Evolutionary conservation across 2,329 filamentous ascomycete genomes (phyloP).

Genomic region (Colletotrichum kahawae): DNA sequence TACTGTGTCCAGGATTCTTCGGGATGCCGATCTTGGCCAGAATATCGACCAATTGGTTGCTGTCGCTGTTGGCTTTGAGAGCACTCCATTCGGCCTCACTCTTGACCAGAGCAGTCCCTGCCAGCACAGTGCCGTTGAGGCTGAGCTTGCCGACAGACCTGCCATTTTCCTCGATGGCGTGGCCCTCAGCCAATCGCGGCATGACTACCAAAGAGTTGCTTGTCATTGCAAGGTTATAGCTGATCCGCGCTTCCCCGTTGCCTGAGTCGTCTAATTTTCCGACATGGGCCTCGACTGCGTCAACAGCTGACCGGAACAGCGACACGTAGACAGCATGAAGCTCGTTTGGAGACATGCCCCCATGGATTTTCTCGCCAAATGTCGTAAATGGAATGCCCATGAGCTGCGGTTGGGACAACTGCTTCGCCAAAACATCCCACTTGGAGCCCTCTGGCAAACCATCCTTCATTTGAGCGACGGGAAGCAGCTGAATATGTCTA

Average conservation of each 20-base stretch:
- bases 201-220: conserved; percentile 56
- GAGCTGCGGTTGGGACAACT: conserved; percentile 27
- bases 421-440: conserved; percentile 59
- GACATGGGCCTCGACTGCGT: conserved; percentile 35
- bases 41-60: conserved; percentile 36
- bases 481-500: conserved; percentile 74
- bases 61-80: conserved; percentile 36
- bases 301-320: conserved; percentile 51
- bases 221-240: conserved; percentile 70
- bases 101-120: conserved; percentile 69
- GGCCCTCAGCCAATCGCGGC: conserved; percentile 59
- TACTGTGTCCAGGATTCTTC: not conserved
- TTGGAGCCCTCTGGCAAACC: conserved; percentile 41
- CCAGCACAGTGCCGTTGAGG: conserved; percentile 68
- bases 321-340: conserved; percentile 49
- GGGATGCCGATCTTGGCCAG: conserved; percentile 46
- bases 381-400: conserved; percentile 45
- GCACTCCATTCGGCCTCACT: conserved; percentile 61
- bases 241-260: conserved; percentile 55
- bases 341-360: conserved; percentile 37
- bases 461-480: conserved; percentile 65
- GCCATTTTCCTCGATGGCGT: conserved; percentile 31
- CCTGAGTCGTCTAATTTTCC: conserved; percentile 22
- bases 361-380: conserved; percentile 44
- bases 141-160: conserved; percentile 47